Percentiles rank a stretch among this genome's conserved stretches.
Evolutionary conservation across 192 early-diverging fungal genomes (phyloP).

Genomic region (Kappamyces sp.): DNA sequence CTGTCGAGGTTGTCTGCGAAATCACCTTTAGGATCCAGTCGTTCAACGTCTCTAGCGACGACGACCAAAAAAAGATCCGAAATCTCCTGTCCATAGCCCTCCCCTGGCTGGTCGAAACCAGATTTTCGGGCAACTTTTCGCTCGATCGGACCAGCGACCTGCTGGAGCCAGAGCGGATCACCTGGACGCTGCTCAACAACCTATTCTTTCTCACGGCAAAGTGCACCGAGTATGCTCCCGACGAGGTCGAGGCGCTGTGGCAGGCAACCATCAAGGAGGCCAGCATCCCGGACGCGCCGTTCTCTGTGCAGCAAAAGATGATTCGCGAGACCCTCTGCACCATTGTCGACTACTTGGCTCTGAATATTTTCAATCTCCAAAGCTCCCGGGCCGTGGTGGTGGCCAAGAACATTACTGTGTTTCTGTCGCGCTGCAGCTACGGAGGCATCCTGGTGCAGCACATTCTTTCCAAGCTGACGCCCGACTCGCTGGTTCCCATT

Average conservation of each 20-base stretch:
- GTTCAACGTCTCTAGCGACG: slow-evolving; percentile 9
- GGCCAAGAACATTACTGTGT: too few relatives aligned
- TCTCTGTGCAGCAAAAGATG: too few relatives aligned
- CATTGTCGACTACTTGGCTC: too few relatives aligned
- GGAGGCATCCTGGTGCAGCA: slow-evolving; percentile 43
- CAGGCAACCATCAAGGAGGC: slow-evolving; percentile 16
- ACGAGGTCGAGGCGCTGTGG: slow-evolving; percentile 76
- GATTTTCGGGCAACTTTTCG: slow-evolving; percentile 9
- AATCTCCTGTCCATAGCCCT: background rate
- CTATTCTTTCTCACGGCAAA: slow-evolving; percentile 77
- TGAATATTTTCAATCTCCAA: too few relatives aligned
- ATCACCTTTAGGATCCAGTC: slow-evolving; percentile 63
- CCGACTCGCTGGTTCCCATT: slow-evolving; percentile 61
- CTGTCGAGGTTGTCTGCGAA: slow-evolving; percentile 70
- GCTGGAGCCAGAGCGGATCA: slow-evolving; percentile 1
- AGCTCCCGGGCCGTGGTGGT: too few relatives aligned
- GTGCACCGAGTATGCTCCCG: slow-evolving; percentile 69
- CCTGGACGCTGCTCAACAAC: slow-evolving; percentile 60
- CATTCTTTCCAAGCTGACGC: slow-evolving; percentile 62
- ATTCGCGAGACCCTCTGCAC: too few relatives aligned
- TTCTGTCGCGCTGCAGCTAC: too few relatives aligned
- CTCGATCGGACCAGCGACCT: background rate
- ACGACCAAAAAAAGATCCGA: background rate
- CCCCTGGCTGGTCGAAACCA: slow-evolving; percentile 2
- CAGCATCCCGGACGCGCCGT: too few relatives aligned